Evolutionary conservation across 2,329 filamentous ascomycete species (phyloP).

Genomic region (Talaromyces pinophilus): DNA sequence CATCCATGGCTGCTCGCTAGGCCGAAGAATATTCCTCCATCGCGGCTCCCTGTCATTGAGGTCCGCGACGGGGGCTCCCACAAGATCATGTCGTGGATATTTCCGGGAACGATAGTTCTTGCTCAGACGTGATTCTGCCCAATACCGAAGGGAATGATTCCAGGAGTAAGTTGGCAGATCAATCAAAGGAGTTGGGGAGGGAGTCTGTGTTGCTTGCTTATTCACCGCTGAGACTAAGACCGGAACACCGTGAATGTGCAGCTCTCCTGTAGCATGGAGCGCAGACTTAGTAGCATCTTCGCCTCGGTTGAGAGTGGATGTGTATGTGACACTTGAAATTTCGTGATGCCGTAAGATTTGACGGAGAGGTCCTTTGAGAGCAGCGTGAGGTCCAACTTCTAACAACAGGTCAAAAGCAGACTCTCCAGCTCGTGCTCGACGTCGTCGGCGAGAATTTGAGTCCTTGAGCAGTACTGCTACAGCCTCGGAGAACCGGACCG

Average conservation of each 20-base stretch:
- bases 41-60: slow-evolving; percentile 30
- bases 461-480: slow-evolving; percentile 24
- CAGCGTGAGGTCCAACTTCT: slow-evolving; percentile 37
- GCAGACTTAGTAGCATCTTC: slow-evolving; percentile 22
- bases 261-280: slow-evolving; percentile 26
- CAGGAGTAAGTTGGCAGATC: slow-evolving; percentile 20
- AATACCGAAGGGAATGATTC: not conserved
- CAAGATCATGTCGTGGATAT: slow-evolving; percentile 23
- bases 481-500: slow-evolving; percentile 32
- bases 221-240: slow-evolving; percentile 31
- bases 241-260: slow-evolving; percentile 27
- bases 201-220: slow-evolving; percentile 16
- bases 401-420: slow-evolving; percentile 28
- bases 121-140: not conserved
- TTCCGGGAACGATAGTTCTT: not conserved
- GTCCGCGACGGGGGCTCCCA: slow-evolving; percentile 34
- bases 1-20: slow-evolving; percentile 37
- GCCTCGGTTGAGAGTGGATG: slow-evolving; percentile 1
- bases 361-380: slow-evolving; percentile 25
- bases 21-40: slow-evolving; percentile 35
- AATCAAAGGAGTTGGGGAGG: slow-evolving; percentile 22
- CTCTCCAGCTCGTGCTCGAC: not conserved
- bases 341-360: slow-evolving; percentile 6
- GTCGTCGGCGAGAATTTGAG: not conserved
- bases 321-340: not conserved